Evolutionary conservation across 306 rosid species (phyloP), one percentile per base, ranked within the genome.

Genomic region (Hippophae gyantsensis): DNA sequence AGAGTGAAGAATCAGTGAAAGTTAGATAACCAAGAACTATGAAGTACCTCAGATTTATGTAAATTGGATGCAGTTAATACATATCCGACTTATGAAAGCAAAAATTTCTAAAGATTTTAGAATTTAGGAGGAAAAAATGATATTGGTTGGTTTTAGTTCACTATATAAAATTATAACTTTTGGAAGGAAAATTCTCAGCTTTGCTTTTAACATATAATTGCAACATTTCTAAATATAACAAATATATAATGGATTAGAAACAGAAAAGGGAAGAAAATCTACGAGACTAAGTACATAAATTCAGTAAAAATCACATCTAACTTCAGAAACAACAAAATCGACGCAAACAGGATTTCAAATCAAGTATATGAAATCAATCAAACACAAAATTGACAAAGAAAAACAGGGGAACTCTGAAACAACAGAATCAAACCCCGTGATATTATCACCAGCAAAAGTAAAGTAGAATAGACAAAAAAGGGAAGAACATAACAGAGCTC

Each of bases 201-300:
- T 18, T 38, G 26, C 8, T 32, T 53, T 44, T 13, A 9, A 10
- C 27, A 27, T 23, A 25, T 10, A n/a, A 41, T 5, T n/a, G 7
- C 48, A 54, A 27, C 41, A 53, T 43, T 52, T 45, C 42, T 2
- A 67, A 46, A 10, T 63, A 45, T 1, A 13, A 41, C 26, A n/a
- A 18, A 41, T 13, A 52, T 46, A 32, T 7, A 43, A 70, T 41
- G 7, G 11, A 66, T 12, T 14, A 38, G 59, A 70, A 58, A 7
- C 14, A 18, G 23, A 52, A 13, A 3, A 23, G 6, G 41, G 43
- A 10, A 48, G 10, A 52, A 42, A 12, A 13, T 13, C 26, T 26
- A 50, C 10, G 5, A 47, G 47, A 8, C n/a, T 3, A 25, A 18
- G 27, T 2, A 45, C 27, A 59, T 13, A 18, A 38, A 14, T 40